phyloP scores from a whole-genome alignment of 345 rosid species.

The Eucalyptus erythrocorys region DNA sequence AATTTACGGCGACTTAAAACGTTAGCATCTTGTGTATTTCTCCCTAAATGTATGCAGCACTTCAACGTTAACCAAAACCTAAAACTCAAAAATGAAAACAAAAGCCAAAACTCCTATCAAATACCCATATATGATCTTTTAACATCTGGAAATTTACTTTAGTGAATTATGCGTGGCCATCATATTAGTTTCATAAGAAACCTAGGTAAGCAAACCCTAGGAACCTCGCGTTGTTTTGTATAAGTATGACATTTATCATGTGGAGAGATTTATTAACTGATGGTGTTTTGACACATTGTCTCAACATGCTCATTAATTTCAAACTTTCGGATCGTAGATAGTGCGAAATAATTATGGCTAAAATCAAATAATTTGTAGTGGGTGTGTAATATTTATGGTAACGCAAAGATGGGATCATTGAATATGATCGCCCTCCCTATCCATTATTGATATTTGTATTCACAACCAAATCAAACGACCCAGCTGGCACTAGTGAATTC shows the following conservation, averaged over 20 bases:
- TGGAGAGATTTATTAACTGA: rapidly evolving
- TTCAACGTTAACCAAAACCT: neutral
- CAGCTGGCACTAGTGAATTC: neutral
- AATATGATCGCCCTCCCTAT: neutral
- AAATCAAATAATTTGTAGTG: neutral
- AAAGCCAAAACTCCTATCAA: neutral
- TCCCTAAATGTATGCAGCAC: neutral
- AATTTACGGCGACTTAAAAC: neutral
- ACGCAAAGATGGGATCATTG: neutral
- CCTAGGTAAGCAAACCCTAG: neutral
- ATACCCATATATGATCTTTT: neutral
- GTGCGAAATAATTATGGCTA: neutral
- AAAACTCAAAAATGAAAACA: neutral
- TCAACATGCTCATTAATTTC: rapidly evolving
- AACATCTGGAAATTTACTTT: neutral
- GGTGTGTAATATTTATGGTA: neutral
- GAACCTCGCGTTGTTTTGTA: neutral
- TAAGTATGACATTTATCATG: neutral
- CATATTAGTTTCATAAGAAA: neutral
- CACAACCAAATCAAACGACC: neutral
- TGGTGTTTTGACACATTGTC: neutral
- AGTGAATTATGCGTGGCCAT: neutral
- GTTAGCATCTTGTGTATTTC: neutral
- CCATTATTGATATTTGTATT: neutral
- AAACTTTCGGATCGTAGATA: rapidly evolving